These are phyloP conservation scores for Scutellaria baicalensis DNA, from an alignment of 257 asterid genomes.

Conservation along the genomic window DNA sequence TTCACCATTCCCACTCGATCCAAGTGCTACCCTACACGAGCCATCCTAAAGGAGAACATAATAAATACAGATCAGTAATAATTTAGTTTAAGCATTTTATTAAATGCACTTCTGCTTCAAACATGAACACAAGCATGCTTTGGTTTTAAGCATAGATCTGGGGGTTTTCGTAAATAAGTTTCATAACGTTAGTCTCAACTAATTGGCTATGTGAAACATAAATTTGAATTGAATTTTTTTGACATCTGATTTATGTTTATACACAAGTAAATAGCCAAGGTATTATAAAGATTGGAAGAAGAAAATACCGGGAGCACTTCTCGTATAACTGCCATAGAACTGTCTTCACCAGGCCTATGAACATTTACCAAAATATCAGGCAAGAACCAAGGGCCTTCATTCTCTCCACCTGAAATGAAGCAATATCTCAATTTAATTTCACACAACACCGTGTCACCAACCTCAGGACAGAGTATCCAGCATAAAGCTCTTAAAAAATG, in stretches of 20 bases:
- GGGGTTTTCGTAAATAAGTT: too few species aligned
- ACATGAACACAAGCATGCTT: too few species aligned
- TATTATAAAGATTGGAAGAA: neutral
- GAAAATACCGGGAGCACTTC: conserved; percentile 75
- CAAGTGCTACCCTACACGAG: conserved; percentile 70
- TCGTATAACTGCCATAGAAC: conserved; percentile 48
- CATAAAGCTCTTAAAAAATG: neutral
- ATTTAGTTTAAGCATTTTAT: neutral
- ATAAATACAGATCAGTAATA: neutral
- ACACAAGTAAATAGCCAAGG: too few species aligned
- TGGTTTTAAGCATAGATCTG: too few species aligned
- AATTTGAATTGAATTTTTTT: neutral
- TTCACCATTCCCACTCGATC: conserved; percentile 64
- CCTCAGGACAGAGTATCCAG: neutral
- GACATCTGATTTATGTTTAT: too few species aligned
- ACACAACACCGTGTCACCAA: neutral
- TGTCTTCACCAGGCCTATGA: conserved; percentile 64
- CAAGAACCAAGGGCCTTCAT: conserved; percentile 79
- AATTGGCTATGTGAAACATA: neutral
- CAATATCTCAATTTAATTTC: neutral
- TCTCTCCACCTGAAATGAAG: conserved; percentile 58
- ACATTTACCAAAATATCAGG: conserved; percentile 75
- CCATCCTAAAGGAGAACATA: conserved; percentile 55
- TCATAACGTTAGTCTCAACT: too few species aligned
- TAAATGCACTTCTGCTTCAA: neutral